These are phyloP conservation scores for Calonectria hawksworthii DNA, from an alignment of 2,329 filamentous ascomycete genomes.

Conservation along the genomic window DNA sequence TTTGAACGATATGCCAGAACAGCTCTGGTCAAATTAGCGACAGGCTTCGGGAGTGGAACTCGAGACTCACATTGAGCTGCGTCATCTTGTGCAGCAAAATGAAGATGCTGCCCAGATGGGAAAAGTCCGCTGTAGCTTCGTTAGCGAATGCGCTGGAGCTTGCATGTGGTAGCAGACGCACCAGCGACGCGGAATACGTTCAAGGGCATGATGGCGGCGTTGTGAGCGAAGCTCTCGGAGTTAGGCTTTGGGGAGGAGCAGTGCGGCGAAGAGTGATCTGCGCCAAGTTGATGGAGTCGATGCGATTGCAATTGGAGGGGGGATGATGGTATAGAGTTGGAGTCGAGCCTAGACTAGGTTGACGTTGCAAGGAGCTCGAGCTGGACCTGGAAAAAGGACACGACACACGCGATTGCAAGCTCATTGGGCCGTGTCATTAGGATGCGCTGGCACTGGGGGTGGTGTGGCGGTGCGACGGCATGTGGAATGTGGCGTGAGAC, in stretches of 20 bases:
- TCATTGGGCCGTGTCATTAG: slow-evolving; percentile 45
- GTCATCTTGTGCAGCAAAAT: slow-evolving; percentile 98
- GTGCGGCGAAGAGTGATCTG: slow-evolving; percentile 38
- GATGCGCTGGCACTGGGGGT: slow-evolving; percentile 30
- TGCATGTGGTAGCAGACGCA: slow-evolving; percentile 49
- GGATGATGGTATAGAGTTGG: slow-evolving; percentile 28
- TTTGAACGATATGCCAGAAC: slow-evolving; percentile 98
- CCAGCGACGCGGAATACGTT: slow-evolving; percentile 72
- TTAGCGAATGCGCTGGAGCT: slow-evolving; percentile 36
- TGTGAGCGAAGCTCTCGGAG: slow-evolving; percentile 32
- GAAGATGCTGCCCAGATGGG: slow-evolving; percentile 93
- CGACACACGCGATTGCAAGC: slow-evolving; percentile 47
- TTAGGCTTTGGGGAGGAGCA: slow-evolving; percentile 23
- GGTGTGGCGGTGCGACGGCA: slow-evolving; percentile 5
- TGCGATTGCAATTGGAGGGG: slow-evolving; percentile 34
- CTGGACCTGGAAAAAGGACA: slow-evolving; percentile 48
- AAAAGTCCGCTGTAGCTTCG: slow-evolving; percentile 82
- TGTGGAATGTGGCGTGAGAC: slow-evolving; percentile 7
- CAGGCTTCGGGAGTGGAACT: slow-evolving; percentile 19
- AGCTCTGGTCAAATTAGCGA: slow-evolving; percentile 76
- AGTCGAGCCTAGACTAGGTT: slow-evolving; percentile 29
- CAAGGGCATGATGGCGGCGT: slow-evolving; percentile 58
- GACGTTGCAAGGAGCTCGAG: slow-evolving; percentile 37
- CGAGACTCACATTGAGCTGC: slow-evolving; percentile 80
- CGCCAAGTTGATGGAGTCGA: slow-evolving; percentile 9